Conservation (phyloP, 2,329 filamentous ascomycete genomes). For the Aaosphaeria arxii region DNA sequence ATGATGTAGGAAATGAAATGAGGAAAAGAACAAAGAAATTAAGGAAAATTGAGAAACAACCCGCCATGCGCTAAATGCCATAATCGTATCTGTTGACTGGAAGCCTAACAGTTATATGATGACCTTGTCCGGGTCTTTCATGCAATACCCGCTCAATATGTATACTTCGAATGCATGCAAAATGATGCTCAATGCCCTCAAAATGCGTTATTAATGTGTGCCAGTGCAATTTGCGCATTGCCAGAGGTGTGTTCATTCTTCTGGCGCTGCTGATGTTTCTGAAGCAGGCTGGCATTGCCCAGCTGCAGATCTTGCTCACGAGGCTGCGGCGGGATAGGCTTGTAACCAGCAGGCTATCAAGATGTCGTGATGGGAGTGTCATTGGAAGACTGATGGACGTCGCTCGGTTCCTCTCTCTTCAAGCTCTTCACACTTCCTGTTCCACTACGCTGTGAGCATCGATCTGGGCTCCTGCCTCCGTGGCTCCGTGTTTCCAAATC, state of each 20-base stretch:
- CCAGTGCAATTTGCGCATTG: no score
- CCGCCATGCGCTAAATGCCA: constrained; percentile 39
- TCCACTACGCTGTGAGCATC: constrained; percentile 31
- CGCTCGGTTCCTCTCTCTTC: constrained; percentile 28
- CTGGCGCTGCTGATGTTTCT: no score
- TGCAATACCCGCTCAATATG: background rate
- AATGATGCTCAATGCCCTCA: no score
- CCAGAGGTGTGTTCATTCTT: no score
- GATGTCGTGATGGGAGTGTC: constrained; percentile 16
- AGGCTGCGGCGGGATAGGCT: no score
- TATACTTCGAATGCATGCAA: background rate
- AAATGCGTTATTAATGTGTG: no score
- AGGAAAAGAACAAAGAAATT: constrained; percentile 5
- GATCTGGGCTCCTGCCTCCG: constrained; percentile 30
- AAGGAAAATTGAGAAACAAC: constrained; percentile 17
- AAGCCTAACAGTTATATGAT: constrained; percentile 11
- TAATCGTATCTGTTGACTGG: constrained; percentile 26
- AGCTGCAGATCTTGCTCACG: no score
- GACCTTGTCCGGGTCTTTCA: constrained; percentile 6
- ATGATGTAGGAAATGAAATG: constrained; percentile 18
- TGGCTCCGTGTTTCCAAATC: constrained; percentile 26
- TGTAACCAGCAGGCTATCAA: no score
- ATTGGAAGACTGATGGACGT: constrained; percentile 16
- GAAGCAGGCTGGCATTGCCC: no score
- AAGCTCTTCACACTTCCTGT: constrained; percentile 33